phyloP scores from a whole-genome alignment of 148 eudicot genomes.

The Fallopia convolvulus region DNA sequence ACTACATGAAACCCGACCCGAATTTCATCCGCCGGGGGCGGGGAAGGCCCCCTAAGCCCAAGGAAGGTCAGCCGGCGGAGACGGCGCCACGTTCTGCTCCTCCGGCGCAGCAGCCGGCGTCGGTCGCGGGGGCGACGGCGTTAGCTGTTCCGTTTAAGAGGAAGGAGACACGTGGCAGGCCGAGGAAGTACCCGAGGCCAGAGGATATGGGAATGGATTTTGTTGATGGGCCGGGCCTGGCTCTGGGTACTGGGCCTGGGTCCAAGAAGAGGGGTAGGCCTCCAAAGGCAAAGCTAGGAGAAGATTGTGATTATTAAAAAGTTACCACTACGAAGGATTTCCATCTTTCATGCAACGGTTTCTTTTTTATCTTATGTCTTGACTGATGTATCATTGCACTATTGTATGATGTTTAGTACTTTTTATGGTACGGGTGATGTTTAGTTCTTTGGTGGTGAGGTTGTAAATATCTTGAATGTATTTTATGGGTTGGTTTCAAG shows the following conservation, averaged over 20 bases:
- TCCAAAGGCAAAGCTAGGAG: slow-evolving; percentile 27
- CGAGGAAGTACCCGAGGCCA: slow-evolving; percentile 25
- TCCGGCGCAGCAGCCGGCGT: not conserved
- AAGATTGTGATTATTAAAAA: not conserved
- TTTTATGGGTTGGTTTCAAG: too few relatives aligned
- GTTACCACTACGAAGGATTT: too few relatives aligned
- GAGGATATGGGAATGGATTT: not conserved
- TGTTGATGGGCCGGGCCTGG: not conserved
- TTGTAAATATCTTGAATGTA: too few relatives aligned
- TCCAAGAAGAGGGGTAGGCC: slow-evolving; percentile 31
- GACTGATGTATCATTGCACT: too few relatives aligned
- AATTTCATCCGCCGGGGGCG: slow-evolving; percentile 40
- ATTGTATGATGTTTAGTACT: too few relatives aligned
- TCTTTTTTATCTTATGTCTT: too few relatives aligned
- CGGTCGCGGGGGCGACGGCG: not conserved
- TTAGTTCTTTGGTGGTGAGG: too few relatives aligned
- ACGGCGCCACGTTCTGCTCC: not conserved
- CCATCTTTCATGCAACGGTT: too few relatives aligned
- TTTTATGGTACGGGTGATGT: too few relatives aligned
- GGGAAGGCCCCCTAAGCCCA: slow-evolving; percentile 41
- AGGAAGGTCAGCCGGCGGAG: slow-evolving; percentile 18
- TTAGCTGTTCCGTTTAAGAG: slow-evolving; percentile 6
- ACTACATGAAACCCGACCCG: slow-evolving; percentile 37
- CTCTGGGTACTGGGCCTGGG: not conserved
- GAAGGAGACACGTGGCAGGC: slow-evolving; percentile 25